Base-by-base conservation (phyloP, 768 basidiomycete species). In the Mycena filopes region DNA sequence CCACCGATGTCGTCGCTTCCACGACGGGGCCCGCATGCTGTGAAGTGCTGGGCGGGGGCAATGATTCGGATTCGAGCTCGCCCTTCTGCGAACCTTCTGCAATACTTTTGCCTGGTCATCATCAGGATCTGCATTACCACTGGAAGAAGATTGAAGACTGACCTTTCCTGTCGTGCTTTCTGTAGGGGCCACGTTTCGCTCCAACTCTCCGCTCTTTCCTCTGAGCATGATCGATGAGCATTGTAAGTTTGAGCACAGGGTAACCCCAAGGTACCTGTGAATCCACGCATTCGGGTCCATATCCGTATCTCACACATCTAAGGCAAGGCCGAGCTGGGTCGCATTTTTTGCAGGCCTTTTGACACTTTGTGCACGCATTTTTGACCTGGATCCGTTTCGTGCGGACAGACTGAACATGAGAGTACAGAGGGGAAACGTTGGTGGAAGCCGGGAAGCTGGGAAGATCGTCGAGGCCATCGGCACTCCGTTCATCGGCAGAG, bases 291-390 rank as follows among this genome's bases (percentile, higher is more conserved):
- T 92, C 92, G 50, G 88, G 85, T 68, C 92, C 85, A 72, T 23
- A 66, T 25, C 58, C 94, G 70, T 96, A 96, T 80, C 93, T 95
- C 73, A 95, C 90, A 72, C 96, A 98, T 66, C 96, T 90, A 61
- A 93, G 90, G 77, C 96, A 98, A 65, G 95, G 95, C 68, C 95
- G 86, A 71, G 91, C 94, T 71, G 94, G 93, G 78, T 95, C 94
- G 46, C 60, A 95, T 76, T 94, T 94, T 83, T 95, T 95, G 84
- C 92, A 95, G 3, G 93, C 91, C 75, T 93, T 94, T 77, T 94
- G 94, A 74, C 94, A 95, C 69, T 92, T 92, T 33, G 93, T 94
- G 78, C 94, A 95, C 55, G 93, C 93, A 69, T 94, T 94, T 85
- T 94, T 95, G 82, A 95, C 94, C 73, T 95, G 93, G 56, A 90